Evolutionary conservation across 139 green algal species (phyloP).

Genomic region (Chlamydomonas sp.): DNA sequence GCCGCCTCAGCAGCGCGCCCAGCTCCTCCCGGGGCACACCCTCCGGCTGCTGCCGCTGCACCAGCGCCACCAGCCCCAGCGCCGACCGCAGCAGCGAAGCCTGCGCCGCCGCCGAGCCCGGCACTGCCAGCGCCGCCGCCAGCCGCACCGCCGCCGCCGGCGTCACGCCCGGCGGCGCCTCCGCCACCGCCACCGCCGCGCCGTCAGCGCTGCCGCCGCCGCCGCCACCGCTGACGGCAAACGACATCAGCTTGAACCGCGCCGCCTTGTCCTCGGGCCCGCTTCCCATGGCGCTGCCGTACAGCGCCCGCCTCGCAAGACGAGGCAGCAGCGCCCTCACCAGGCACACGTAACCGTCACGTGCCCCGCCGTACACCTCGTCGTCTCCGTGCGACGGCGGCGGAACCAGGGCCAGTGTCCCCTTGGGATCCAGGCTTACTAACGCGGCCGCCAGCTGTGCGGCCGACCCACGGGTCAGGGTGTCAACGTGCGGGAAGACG

Average conservation of each 20-base stretch:
- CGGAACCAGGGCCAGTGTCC: no score
- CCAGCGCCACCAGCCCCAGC: neutral
- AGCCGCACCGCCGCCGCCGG: neutral
- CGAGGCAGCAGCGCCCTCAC: no score
- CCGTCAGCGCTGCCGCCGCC: neutral
- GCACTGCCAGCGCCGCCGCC: constrained; percentile 5
- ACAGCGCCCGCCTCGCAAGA: neutral
- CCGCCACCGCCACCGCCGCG: neutral
- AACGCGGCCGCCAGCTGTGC: no score
- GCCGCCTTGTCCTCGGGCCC: neutral
- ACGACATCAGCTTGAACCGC: neutral
- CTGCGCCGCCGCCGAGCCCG: neutral
- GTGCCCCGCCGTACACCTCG: no score
- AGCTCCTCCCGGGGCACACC: neutral
- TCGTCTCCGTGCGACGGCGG: no score
- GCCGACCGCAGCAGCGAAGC: neutral
- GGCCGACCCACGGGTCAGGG: no score
- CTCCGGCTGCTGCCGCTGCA: neutral
- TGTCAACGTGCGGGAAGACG: no score
- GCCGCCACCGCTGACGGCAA: no score
- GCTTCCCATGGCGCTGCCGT: neutral
- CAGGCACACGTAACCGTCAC: no score
- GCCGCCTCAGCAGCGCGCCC: neutral
- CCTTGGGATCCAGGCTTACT: no score
- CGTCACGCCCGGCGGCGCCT: neutral